Evolutionary conservation across 306 rosid genomes (phyloP), one percentile per base, ranked within the genome.

Genomic region (Cicer cuneatum): DNA sequence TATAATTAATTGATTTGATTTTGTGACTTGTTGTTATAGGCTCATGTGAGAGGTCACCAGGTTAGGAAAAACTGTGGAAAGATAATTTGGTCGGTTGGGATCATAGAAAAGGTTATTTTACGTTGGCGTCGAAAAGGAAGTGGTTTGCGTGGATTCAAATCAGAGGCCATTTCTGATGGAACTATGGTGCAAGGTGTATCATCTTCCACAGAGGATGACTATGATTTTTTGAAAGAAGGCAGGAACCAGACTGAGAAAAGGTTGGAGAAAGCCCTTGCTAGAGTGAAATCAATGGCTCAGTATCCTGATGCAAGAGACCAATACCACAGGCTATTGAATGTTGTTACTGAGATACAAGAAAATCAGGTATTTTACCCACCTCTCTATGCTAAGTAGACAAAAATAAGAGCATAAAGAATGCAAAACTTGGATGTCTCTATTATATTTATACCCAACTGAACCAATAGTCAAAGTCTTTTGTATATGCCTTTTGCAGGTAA

Each of bases 251-350:
- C 90, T 4, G 98, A 90, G 84, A 80, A 87, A 69, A 85, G 98
- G 85, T 59, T 86, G 86, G 88, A 93, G 78, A 90, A 87, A 82
- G 98, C 98, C 8, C 91, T 93, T 49, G 88, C 90, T 35, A 86
- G 98, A 74, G 98, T 92, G 77, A 90, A 90, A 89, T 90, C 98
- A 62, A 93, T 93, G 98, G 90, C 78, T 79, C 96, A 80, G 73
- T 87, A 92, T 83, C 98, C 94, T 5, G 98, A 92, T 74, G 98
- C 96, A 37, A 88, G 98, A 80, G 90, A 86, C 80, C 98, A 92
- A 73, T 92, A 92, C 72, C 85, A 79, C 77, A 87, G 96, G 76
- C 85, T 92, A 60, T 74, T 90, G 83, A 93, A 87, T 72, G 92
- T 80, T 39, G 96, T 85, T 29, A 67, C 84, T 45, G 90, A 87